These are phyloP conservation scores for Trypanosoma congolense DNA, from an alignment of 208 protist species.

Conservation along the genomic window DNA sequence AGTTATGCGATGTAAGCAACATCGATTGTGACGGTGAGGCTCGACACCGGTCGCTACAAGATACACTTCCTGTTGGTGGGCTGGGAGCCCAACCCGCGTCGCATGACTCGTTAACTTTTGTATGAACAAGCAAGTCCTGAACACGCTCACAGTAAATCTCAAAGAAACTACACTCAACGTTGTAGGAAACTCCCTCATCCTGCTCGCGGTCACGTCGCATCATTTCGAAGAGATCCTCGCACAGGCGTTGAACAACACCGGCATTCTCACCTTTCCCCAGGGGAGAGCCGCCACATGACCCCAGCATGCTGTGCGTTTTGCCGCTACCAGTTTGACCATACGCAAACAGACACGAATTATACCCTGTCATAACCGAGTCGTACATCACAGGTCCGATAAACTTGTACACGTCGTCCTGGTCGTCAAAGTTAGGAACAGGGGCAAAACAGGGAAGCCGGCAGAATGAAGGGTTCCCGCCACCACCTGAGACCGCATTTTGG, in stretches of 20 bases:
- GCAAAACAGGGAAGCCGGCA: constrained; percentile 46
- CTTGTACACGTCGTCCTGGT: constrained; percentile 68
- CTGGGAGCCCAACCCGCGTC: background rate
- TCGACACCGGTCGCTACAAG: background rate
- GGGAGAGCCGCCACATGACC: constrained; percentile 32
- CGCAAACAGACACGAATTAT: constrained; percentile 86
- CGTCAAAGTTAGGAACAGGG: constrained; percentile 38
- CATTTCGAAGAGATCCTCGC: constrained; percentile 55
- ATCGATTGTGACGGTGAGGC: background rate
- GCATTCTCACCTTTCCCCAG: background rate
- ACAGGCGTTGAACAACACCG: constrained; percentile 80
- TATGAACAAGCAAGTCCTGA: constrained; percentile 54
- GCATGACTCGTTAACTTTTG: background rate
- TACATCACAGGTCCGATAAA: constrained; percentile 75
- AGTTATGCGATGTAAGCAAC: background rate
- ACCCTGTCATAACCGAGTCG: constrained; percentile 72
- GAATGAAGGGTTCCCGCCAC: background rate
- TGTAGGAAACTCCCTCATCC: constrained; percentile 51
- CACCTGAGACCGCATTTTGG: too few relatives aligned
- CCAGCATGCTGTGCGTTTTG: constrained; percentile 91
- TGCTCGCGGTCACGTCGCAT: constrained; percentile 64
- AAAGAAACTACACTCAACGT: constrained; percentile 73
- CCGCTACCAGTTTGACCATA: constrained; percentile 90
- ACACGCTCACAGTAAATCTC: constrained; percentile 91
- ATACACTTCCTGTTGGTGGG: background rate